A percentile compares a stretch with the other conserved stretches of the same genome.
Evolutionary conservation across 176 grass and related monocot species (phyloP).

Genomic region (Poa pratensis): DNA sequence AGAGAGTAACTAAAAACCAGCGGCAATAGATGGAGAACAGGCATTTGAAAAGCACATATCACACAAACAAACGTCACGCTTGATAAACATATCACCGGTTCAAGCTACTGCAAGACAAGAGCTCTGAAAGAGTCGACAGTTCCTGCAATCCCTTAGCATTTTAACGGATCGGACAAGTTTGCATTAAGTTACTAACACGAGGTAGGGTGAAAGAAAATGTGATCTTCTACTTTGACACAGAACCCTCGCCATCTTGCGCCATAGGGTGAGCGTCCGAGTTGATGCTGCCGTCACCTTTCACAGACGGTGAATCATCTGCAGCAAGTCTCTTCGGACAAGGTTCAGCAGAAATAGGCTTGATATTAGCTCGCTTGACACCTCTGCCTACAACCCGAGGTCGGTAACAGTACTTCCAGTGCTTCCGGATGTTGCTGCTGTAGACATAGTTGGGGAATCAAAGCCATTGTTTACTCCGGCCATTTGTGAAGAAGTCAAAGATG

Average conservation of each 20-base stretch:
- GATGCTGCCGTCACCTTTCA: slow-evolving; percentile 46
- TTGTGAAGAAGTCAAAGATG: slow-evolving; percentile 67
- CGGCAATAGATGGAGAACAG: background rate
- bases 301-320: slow-evolving; percentile 36
- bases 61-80: background rate
- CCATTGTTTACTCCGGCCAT: slow-evolving; percentile 65
- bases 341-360: slow-evolving; percentile 57
- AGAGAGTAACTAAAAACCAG: background rate
- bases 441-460: slow-evolving; percentile 76
- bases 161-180: background rate
- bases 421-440: slow-evolving; percentile 62
- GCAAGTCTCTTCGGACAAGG: slow-evolving; percentile 45
- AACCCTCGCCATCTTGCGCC: slow-evolving; percentile 32
- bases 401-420: slow-evolving; percentile 74
- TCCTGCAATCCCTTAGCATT: slow-evolving; percentile 14
- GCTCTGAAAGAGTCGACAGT: background rate
- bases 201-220: background rate
- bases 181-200: slow-evolving; percentile 31
- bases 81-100: slow-evolving; percentile 18
- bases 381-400: slow-evolving; percentile 89
- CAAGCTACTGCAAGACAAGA: background rate
- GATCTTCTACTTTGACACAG: slow-evolving; percentile 43
- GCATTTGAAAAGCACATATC: slow-evolving; percentile 13
- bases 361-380: slow-evolving; percentile 81
- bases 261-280: slow-evolving; percentile 24